Base-by-base conservation (phyloP, 352 stramenopile species). In the Aphanomyces euteiches region DNA sequence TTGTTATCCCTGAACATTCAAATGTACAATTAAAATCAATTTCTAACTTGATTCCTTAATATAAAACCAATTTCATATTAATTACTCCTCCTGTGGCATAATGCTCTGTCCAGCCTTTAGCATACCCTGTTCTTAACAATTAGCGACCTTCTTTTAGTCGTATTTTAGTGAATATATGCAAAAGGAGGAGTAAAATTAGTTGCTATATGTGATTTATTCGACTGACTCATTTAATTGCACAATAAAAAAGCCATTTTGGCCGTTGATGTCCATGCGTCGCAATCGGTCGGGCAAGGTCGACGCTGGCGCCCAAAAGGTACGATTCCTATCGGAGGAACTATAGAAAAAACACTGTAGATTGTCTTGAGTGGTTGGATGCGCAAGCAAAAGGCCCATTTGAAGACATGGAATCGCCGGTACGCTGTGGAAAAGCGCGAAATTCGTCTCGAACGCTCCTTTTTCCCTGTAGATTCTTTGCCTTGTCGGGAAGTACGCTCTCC, bases 321-420 rank as follows among this genome's bases (percentile, higher is more conserved):
- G 17, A 50, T n/a, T 50, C 5, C 54, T 10, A 61, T 37, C 1
- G 50, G 37, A 58, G 50, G 50, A n/a, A 58, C 13, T n/a, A 12
- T 19, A 34, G 37, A n/a, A 34, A 10, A 3, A 19, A 1, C 37
- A 21, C 5, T 13, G 28, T 67, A 67, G 59, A 67, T 67, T 54
- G 59, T 67, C 39, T 45, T 92, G 82, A 82, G 89, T 67, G 84
- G 84, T 38, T 92, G 84, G 84, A 92, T 92, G 84, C 79, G 81
- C 39, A 92, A 92, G 72, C 84, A 92, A 75, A 92, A 92, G 37
- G 37, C 40, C 7, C 59, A 67, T 34, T 54, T 67, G 5, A 67
- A 67, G 59, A 67, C 59, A 34, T 67, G 59, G 59, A 67, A 36
- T 54, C 59, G 59, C 7, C 59, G 59, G 59, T 67, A 54, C 7